Conservation (phyloP, 1,284 basidiomycete genomes). For the Cystobasidium slooffiae region DNA sequence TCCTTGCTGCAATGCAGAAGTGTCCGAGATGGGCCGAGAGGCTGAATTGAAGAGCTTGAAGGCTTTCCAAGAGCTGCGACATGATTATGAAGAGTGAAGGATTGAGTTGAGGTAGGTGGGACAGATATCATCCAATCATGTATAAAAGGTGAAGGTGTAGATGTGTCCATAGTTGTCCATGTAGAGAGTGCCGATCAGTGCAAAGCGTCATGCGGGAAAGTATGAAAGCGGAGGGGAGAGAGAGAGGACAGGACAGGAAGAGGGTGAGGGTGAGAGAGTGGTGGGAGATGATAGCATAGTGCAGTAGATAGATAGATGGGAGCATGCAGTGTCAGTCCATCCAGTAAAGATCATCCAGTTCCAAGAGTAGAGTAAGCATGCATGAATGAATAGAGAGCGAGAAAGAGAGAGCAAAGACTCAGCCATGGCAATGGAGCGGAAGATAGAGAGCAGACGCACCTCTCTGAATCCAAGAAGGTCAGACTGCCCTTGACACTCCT, state of each 20-base stretch:
- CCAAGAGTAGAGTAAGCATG: too few species aligned
- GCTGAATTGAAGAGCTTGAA: constrained; percentile 41
- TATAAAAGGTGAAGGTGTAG: too few species aligned
- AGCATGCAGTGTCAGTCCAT: not conserved
- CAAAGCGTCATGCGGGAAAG: not conserved
- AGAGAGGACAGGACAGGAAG: not conserved
- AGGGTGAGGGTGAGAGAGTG: not conserved
- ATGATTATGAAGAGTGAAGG: too few species aligned
- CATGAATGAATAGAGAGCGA: too few species aligned
- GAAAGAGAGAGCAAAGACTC: too few species aligned
- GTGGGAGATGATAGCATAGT: not conserved
- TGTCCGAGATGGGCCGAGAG: constrained; percentile 1
- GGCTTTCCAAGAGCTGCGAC: constrained; percentile 19
- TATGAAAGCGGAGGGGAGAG: not conserved
- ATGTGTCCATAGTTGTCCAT: too few species aligned
- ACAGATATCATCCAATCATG: too few species aligned
- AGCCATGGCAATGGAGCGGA: too few species aligned
- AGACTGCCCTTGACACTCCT: constrained; percentile 1
- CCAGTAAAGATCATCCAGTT: too few species aligned
- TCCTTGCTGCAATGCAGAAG: not conserved
- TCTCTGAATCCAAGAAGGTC: constrained; percentile 14
- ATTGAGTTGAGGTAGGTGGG: too few species aligned
- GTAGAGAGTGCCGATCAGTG: not conserved
- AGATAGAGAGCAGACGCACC: too few species aligned
- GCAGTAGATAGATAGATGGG: not conserved